Percentiles rank a stretch among this genome's conserved stretches.
Conservation (phyloP, 805 yeast genomes). For the Candida andamanensis region DNA sequence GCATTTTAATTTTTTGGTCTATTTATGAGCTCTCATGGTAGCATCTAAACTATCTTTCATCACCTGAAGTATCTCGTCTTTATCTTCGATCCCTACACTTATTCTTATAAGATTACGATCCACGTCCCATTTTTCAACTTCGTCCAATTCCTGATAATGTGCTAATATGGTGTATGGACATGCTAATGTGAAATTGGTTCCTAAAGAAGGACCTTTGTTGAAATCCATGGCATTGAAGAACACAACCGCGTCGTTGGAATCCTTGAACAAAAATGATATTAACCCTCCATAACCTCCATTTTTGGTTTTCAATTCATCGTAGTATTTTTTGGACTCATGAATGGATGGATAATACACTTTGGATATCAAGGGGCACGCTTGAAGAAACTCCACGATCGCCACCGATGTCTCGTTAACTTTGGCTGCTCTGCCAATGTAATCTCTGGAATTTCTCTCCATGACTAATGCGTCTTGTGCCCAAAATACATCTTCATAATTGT, state of each 20-base stretch:
- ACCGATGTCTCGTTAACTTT: slow-evolving; percentile 54
- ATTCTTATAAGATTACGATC: slow-evolving; percentile 73
- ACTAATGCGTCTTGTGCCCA: slow-evolving; percentile 96
- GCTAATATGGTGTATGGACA: slow-evolving; percentile 89
- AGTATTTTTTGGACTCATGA: slow-evolving; percentile 51
- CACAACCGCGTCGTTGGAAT: slow-evolving; percentile 57
- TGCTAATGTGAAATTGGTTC: slow-evolving; percentile 83
- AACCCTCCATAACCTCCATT: slow-evolving; percentile 89
- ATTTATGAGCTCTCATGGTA: slow-evolving; percentile 19
- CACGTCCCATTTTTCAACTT: slow-evolving; percentile 76
- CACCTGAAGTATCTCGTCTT: slow-evolving; percentile 46
- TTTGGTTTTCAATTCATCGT: slow-evolving; percentile 62
- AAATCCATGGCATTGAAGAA: slow-evolving; percentile 67
- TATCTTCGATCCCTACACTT: slow-evolving; percentile 81
- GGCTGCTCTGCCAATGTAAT: slow-evolving; percentile 61
- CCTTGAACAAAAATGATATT: slow-evolving; percentile 65
- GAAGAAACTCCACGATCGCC: slow-evolving; percentile 50
- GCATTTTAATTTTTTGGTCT: neutral
- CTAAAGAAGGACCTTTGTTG: slow-evolving; percentile 88
- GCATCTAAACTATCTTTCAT: slow-evolving; percentile 49
- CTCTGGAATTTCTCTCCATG: slow-evolving; percentile 89
- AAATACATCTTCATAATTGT: slow-evolving; percentile 61
- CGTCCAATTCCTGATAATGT: slow-evolving; percentile 77
- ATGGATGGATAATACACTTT: slow-evolving; percentile 69
- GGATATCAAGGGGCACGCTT: slow-evolving; percentile 49